Conservation (phyloP, 1,284 basidiomycete species). For the Pholiota adiposa region DNA sequence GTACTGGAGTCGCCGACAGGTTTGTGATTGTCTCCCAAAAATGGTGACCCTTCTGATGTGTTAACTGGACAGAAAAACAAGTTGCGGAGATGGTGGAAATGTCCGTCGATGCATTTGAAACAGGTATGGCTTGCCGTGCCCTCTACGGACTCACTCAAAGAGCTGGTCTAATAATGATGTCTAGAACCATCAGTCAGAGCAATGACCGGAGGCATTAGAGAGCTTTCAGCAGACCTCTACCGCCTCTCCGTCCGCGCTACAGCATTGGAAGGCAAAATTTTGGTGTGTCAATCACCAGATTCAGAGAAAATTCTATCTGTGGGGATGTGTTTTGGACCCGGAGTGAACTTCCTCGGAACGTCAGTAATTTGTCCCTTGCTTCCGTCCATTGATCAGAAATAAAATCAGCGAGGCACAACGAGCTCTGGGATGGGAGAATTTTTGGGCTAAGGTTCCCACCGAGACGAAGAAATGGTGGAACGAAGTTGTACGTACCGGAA, state of each 20-base stretch:
- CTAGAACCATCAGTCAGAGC: neutral
- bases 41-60: too few relatives aligned
- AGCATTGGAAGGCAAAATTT: neutral
- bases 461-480: slow-evolving; percentile 3
- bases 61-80: too few relatives aligned
- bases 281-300: neutral
- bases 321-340: neutral
- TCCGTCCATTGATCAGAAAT: neutral
- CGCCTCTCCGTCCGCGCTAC: neutral
- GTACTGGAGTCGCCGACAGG: too few relatives aligned
- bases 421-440: neutral
- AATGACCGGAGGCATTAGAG: neutral
- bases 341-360: neutral
- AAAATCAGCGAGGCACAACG: neutral
- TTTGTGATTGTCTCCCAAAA: too few relatives aligned
- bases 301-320: neutral
- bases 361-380: neutral
- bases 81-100: too few relatives aligned
- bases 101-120: too few relatives aligned
- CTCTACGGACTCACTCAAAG: too few relatives aligned
- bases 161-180: too few relatives aligned
- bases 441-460: neutral
- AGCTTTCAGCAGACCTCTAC: neutral
- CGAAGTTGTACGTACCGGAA: neutral
- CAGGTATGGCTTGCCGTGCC: too few relatives aligned